phyloP scores from a whole-genome alignment of 192 early-diverging fungal genomes.

The Lobosporangium transversale region DNA sequence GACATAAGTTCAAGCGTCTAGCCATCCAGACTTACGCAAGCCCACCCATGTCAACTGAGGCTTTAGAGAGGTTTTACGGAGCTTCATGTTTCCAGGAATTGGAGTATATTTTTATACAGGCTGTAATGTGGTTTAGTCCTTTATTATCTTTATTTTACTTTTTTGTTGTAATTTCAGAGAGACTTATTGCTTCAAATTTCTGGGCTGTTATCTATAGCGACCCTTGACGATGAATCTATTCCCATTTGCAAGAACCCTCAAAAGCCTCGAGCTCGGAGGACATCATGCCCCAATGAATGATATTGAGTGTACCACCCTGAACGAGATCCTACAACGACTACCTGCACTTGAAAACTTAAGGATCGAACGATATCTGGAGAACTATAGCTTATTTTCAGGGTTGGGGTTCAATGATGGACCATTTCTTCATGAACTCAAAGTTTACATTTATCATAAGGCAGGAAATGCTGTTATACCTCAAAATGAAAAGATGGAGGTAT shows the following conservation, averaged over 20 bases:
- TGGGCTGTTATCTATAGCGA: not conserved
- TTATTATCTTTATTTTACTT: slow-evolving; percentile 1
- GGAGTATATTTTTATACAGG: slow-evolving; percentile 18
- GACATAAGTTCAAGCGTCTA: slow-evolving; percentile 13
- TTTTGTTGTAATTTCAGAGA: not conserved
- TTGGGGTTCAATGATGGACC: not conserved
- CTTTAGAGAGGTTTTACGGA: slow-evolving; percentile 5
- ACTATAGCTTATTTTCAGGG: not conserved
- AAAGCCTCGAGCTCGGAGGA: slow-evolving; percentile 14
- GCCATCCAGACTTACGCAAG: slow-evolving; percentile 10
- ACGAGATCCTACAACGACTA: slow-evolving; percentile 6
- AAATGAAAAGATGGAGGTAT: not conserved
- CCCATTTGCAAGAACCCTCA: slow-evolving; percentile 22
- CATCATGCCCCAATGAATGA: not conserved
- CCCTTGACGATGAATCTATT: slow-evolving; percentile 6
- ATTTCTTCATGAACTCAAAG: not conserved
- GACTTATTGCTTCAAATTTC: not conserved
- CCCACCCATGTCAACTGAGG: not conserved
- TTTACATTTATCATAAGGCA: not conserved
- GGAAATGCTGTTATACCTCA: not conserved
- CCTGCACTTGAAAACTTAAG: slow-evolving; percentile 10
- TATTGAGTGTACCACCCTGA: not conserved
- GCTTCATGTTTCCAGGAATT: slow-evolving; percentile 2
- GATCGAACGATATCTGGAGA: slow-evolving; percentile 13
- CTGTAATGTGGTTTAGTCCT: not conserved